These are phyloP conservation scores for Sonneratia caseolaris DNA, from an alignment of 345 rosid genomes.

Conservation along the genomic window DNA sequence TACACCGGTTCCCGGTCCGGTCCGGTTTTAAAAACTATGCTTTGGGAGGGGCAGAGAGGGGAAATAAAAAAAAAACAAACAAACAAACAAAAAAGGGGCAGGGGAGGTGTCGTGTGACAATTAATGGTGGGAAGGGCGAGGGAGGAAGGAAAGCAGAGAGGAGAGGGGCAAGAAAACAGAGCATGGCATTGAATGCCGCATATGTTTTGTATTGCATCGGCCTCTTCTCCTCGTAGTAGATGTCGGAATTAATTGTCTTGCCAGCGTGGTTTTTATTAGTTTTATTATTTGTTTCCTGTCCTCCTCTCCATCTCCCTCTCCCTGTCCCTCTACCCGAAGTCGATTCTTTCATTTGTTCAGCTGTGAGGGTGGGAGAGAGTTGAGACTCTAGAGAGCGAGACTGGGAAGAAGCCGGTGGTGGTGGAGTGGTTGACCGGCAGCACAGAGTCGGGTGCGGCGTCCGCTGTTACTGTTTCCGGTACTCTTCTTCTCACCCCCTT, in stretches of 20 bases:
- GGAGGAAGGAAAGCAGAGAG: not conserved
- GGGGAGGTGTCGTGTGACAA: not conserved
- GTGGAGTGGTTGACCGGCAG: constrained; percentile 2
- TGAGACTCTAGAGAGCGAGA: not conserved
- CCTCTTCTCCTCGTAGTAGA: constrained; percentile 1
- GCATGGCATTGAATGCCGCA: constrained; percentile 7
- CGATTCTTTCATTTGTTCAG: constrained; percentile 1
- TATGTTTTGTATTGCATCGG: constrained; percentile 5
- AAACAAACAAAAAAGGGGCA: too few relatives aligned
- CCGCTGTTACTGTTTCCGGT: not conserved
- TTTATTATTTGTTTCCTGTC: not conserved
- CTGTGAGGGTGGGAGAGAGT: not conserved
- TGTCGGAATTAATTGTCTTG: not conserved
- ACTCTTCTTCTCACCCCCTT: not conserved
- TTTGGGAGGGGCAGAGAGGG: too few relatives aligned
- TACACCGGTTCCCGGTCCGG: too few relatives aligned
- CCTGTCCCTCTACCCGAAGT: not conserved
- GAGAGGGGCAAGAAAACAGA: constrained; percentile 3
- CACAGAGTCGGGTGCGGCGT: constrained; percentile 1
- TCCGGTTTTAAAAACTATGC: too few relatives aligned
- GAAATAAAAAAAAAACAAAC: too few relatives aligned
- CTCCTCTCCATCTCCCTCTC: not conserved
- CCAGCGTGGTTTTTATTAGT: not conserved
- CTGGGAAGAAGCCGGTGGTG: not conserved
- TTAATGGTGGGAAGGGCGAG: not conserved